Conservation (phyloP, 1,284 basidiomycete genomes). For the Ceratobasidium sp. region DNA sequence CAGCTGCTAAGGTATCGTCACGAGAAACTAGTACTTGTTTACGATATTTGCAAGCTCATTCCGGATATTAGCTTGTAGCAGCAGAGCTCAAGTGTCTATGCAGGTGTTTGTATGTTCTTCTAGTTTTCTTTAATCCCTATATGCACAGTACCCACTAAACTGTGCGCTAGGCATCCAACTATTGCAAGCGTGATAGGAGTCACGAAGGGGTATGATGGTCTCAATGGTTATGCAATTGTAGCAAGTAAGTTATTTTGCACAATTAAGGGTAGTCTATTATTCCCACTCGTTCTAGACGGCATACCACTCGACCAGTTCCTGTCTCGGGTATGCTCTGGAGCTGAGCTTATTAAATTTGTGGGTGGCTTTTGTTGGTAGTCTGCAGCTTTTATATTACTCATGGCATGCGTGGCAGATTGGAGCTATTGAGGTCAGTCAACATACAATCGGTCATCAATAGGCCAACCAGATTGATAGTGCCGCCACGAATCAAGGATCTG, state of each 20-base stretch:
- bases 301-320: background rate
- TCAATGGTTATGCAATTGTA: background rate
- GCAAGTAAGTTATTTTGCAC: background rate
- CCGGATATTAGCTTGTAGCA: background rate
- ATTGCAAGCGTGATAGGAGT: background rate
- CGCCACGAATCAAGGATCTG: too few species aligned
- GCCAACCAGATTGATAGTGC: too few species aligned
- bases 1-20: background rate
- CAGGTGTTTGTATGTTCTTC: background rate
- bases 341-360: background rate
- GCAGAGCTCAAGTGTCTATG: background rate
- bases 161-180: conserved; percentile 1
- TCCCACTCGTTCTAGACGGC: background rate
- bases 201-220: conserved; percentile 1
- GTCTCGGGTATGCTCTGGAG: background rate
- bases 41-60: too few species aligned
- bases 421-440: background rate
- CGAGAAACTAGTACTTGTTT: background rate
- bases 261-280: background rate
- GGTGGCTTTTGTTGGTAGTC: background rate
- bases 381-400: background rate
- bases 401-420: background rate
- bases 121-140: background rate
- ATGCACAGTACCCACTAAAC: background rate
- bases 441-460: too few species aligned